These are phyloP conservation scores for Reutealis trisperma DNA, from an alignment of 345 rosid species.

Conservation along the genomic window DNA sequence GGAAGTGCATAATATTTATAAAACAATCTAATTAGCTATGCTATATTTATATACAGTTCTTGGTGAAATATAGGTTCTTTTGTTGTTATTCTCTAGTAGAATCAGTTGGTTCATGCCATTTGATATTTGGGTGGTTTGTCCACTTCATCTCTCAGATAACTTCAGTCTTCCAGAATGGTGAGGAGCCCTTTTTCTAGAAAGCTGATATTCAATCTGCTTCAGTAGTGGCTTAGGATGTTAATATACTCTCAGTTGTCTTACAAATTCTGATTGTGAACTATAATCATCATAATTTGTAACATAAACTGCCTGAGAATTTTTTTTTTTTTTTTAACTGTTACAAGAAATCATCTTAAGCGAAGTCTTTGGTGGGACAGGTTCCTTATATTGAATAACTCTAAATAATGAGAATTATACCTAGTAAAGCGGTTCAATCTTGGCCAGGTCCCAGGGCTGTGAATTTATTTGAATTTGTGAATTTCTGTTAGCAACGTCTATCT, in stretches of 20 bases:
- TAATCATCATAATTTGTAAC: neutral
- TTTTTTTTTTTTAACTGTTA: neutral
- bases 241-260: neutral
- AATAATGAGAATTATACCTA: neutral
- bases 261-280: neutral
- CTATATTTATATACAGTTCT: neutral
- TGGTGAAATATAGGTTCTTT: neutral
- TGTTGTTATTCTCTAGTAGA: neutral
- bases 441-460: neutral
- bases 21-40: neutral
- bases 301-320: neutral
- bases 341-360: neutral
- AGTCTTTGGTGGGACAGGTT: neutral
- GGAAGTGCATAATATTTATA: neutral
- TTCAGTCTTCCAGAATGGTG: neutral
- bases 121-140: neutral
- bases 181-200: neutral
- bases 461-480: neutral
- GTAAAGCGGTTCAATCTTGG: neutral
- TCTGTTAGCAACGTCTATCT: neutral
- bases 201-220: neutral
- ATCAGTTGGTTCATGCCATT: neutral
- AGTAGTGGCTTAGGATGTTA: neutral
- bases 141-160: neutral
- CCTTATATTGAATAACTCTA: neutral